Evolutionary conservation across 139 green algal genomes (phyloP).

Genomic region (Coccomyxa sp.): DNA sequence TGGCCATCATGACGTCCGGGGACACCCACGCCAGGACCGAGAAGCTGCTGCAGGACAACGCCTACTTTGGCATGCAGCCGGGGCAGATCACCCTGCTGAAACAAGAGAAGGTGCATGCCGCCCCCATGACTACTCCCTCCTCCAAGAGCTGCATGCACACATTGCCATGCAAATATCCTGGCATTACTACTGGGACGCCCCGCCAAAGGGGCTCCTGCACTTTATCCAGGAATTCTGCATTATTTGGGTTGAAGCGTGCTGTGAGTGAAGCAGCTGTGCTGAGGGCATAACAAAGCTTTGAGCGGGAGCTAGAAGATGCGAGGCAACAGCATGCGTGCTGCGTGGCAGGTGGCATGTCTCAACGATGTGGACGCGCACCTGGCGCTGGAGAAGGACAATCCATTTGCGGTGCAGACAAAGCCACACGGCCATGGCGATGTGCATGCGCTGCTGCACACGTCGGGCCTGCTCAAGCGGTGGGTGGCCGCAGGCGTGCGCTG

Average conservation of each 20-base stretch:
- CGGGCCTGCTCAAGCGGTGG: slow-evolving; percentile 71
- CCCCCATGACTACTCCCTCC: not conserved
- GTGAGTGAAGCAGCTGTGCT: too few relatives aligned
- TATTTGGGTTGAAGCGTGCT: too few relatives aligned
- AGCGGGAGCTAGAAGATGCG: too few relatives aligned
- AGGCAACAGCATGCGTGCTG: too few relatives aligned
- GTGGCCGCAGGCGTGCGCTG: slow-evolving; percentile 72
- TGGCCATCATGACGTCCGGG: slow-evolving; percentile 98
- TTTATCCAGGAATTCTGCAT: too few relatives aligned
- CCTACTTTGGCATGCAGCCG: slow-evolving; percentile 80
- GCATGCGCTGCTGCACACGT: slow-evolving; percentile 85
- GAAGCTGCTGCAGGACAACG: slow-evolving; percentile 73
- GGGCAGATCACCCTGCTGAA: slow-evolving; percentile 86
- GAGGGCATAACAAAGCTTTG: too few relatives aligned
- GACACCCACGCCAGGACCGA: slow-evolving; percentile 90
- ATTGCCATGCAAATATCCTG: too few relatives aligned
- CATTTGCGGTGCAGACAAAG: slow-evolving; percentile 85
- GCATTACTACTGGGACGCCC: too few relatives aligned
- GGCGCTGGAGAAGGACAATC: slow-evolving; percentile 69
- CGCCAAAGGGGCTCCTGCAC: too few relatives aligned
- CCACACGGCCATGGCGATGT: slow-evolving; percentile 98
- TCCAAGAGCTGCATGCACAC: not conserved
- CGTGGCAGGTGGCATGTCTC: slow-evolving; percentile 78
- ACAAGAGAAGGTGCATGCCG: slow-evolving; percentile 84
- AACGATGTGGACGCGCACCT: slow-evolving; percentile 83